A percentile compares a stretch with the other conserved stretches of the same genome.
These are phyloP conservation scores for Ceratorhiza oryzae-sativae DNA, from an alignment of 1,284 basidiomycete genomes.

Conservation along the genomic window DNA sequence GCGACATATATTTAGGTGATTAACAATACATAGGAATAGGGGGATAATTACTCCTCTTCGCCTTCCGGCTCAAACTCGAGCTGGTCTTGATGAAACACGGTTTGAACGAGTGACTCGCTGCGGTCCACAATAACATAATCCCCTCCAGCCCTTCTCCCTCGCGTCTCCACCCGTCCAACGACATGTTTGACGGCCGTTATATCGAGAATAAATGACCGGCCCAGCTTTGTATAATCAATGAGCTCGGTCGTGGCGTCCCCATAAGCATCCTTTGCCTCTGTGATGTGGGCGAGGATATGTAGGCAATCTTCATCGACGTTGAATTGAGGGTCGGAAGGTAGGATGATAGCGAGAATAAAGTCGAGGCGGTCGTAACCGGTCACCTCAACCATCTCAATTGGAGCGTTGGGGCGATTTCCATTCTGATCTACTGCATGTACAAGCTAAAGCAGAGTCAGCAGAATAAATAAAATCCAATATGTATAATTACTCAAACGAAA, in stretches of 20 bases:
- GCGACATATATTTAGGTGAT: no score
- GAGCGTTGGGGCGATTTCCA: constrained; percentile 29
- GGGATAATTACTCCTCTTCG: no score
- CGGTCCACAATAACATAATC: no score
- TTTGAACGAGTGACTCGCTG: no score
- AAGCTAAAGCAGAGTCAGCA: constrained; percentile 45
- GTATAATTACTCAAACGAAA: constrained; percentile 25
- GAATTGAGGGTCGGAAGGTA: constrained; percentile 9
- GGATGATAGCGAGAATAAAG: constrained; percentile 41
- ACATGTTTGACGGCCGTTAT: no score
- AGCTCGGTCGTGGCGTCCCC: background rate
- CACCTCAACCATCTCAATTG: constrained; percentile 29
- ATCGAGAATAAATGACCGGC: no score
- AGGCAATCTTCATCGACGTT: background rate
- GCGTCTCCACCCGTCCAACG: no score
- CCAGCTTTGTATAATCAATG: no score
- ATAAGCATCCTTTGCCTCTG: constrained; percentile 4
- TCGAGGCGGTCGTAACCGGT: constrained; percentile 46
- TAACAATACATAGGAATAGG: no score
- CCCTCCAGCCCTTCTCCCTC: no score
- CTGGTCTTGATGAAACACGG: no score
- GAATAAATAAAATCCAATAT: constrained; percentile 17
- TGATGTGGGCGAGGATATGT: constrained; percentile 18
- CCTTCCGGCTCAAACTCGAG: no score
- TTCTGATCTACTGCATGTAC: constrained; percentile 47